Percentiles rank a stretch among this genome's conserved stretches.
Conservation (phyloP, 192 early-diverging fungal species). For the Umbelopsis sp. region DNA sequence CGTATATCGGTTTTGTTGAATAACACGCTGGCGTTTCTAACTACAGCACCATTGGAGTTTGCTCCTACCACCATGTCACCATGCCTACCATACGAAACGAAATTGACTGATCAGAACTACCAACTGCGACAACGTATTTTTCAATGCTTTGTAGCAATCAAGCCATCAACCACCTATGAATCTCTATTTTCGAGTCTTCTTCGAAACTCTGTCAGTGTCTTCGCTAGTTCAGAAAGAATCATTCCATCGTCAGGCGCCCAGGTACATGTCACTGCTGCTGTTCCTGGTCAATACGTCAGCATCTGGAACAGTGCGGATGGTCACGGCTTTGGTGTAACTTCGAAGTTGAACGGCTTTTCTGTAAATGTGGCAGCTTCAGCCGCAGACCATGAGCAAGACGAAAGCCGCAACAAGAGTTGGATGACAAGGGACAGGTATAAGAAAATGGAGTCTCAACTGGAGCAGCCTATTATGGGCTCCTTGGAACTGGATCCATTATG, state of each 20-base stretch:
- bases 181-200: slow-evolving; percentile 49
- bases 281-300: slow-evolving; percentile 49
- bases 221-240: slow-evolving; percentile 58
- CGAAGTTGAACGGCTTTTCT: slow-evolving; percentile 52
- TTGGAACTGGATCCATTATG: slow-evolving; percentile 67
- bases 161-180: slow-evolving; percentile 58
- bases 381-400: slow-evolving; percentile 46
- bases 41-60: slow-evolving; percentile 55
- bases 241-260: slow-evolving; percentile 46
- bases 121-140: slow-evolving; percentile 67
- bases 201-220: slow-evolving; percentile 48
- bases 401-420: slow-evolving; percentile 46
- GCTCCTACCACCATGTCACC: slow-evolving; percentile 40
- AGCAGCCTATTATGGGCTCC: slow-evolving; percentile 59
- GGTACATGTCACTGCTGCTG: slow-evolving; percentile 48
- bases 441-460: slow-evolving; percentile 48
- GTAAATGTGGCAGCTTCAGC: slow-evolving; percentile 45
- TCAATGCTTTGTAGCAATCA: slow-evolving; percentile 69
- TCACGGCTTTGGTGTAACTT: slow-evolving; percentile 60
- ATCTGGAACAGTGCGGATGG: slow-evolving; percentile 61
- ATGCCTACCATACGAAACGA: slow-evolving; percentile 47
- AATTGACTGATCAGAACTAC: slow-evolving; percentile 54
- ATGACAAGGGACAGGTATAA: slow-evolving; percentile 44
- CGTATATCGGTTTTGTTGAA: slow-evolving; percentile 72
- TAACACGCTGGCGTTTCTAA: slow-evolving; percentile 68